These are phyloP conservation scores for Lentinula edodes DNA, from an alignment of 768 basidiomycete species.

Conservation along the genomic window DNA sequence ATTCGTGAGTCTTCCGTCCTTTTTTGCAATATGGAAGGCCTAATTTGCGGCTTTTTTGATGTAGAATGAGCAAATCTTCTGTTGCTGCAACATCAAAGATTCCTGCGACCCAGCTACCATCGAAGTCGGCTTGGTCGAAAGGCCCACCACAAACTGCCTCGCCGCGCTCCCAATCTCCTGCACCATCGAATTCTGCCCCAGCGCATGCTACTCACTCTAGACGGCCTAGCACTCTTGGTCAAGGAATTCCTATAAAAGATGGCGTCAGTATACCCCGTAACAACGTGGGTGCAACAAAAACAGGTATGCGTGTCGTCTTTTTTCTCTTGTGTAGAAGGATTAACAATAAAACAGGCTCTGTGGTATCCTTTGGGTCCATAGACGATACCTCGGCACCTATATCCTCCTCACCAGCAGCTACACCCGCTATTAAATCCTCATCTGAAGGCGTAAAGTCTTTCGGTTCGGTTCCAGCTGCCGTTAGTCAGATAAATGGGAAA, in stretches of 20 bases:
- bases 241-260: slow-evolving; percentile 71
- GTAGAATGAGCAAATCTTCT: slow-evolving; percentile 92
- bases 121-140: slow-evolving; percentile 87
- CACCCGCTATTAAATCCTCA: slow-evolving; percentile 51
- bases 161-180: slow-evolving; percentile 77
- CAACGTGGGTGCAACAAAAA: slow-evolving; percentile 62
- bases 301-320: slow-evolving; percentile 40
- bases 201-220: slow-evolving; percentile 61
- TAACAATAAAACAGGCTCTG: slow-evolving; percentile 38
- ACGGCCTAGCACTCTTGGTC: slow-evolving; percentile 70
- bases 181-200: slow-evolving; percentile 44
- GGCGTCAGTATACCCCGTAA: slow-evolving; percentile 68
- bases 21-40: not conserved
- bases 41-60: slow-evolving; percentile 3
- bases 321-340: slow-evolving; percentile 2
- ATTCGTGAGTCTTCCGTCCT: slow-evolving; percentile 24
- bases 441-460: slow-evolving; percentile 72
- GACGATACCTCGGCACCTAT: slow-evolving; percentile 74
- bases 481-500: slow-evolving; percentile 61
- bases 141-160: slow-evolving; percentile 76
- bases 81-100: slow-evolving; percentile 68
- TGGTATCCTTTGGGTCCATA: slow-evolving; percentile 88
- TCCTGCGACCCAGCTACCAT: slow-evolving; percentile 58
- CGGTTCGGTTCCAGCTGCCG: slow-evolving; percentile 64
- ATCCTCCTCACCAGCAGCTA: slow-evolving; percentile 76